Evolutionary conservation across 2,329 filamentous ascomycete species (phyloP).

Genomic region (Colletotrichum caudatum): DNA sequence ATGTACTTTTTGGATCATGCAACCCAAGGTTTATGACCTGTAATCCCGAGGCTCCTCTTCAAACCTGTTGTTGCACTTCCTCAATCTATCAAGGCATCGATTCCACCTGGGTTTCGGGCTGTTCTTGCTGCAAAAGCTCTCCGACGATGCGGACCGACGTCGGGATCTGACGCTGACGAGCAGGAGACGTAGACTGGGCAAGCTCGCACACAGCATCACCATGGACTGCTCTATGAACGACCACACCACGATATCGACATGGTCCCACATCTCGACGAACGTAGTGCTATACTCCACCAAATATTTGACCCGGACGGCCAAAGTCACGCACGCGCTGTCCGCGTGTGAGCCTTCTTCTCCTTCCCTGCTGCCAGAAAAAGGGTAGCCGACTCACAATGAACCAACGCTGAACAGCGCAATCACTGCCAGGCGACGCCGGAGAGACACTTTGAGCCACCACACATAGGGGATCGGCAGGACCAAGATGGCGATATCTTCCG

Average conservation of each 20-base stretch:
- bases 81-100: too few species aligned
- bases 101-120: too few species aligned
- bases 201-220: constrained; percentile 13
- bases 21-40: too few species aligned
- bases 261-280: constrained; percentile 14
- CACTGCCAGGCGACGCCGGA: background rate
- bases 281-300: constrained; percentile 18
- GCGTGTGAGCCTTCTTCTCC: background rate
- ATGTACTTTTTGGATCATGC: too few species aligned
- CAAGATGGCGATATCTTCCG: too few species aligned
- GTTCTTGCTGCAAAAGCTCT: background rate
- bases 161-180: background rate
- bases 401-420: constrained; percentile 7
- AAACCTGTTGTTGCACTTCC: too few species aligned
- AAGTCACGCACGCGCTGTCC: constrained; percentile 5
- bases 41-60: too few species aligned
- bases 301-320: constrained; percentile 16
- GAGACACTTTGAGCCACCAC: too few species aligned
- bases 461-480: too few species aligned
- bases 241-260: constrained; percentile 20
- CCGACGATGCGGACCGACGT: background rate
- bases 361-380: background rate
- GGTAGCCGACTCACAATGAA: background rate
- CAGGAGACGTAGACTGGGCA: constrained; percentile 8
- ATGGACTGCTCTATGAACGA: constrained; percentile 11